A percentile compares a stretch with the other conserved stretches of the same genome.
Conservation (phyloP, 2,329 filamentous ascomycete genomes). For the Chaetomiaceae sp. region DNA sequence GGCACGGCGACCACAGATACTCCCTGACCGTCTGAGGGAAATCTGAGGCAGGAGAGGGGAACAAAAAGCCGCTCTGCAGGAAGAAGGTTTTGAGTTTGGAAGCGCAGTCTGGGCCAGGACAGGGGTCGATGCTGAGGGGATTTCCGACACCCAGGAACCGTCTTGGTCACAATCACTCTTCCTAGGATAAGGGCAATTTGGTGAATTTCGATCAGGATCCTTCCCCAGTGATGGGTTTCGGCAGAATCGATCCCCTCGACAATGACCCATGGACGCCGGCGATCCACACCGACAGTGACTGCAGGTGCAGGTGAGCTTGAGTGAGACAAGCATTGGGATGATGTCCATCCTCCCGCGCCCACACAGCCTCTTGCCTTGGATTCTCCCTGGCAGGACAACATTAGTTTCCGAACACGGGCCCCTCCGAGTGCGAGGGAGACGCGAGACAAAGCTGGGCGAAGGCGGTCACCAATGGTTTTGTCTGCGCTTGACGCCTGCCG, state of each 20-base stretch:
- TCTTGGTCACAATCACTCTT: neutral
- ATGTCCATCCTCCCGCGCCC: too few relatives aligned
- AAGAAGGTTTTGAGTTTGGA: neutral
- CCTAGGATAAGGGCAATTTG: neutral
- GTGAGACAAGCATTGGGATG: neutral
- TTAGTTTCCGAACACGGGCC: too few relatives aligned
- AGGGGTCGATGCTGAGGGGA: constrained; percentile 15
- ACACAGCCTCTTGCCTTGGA: too few relatives aligned
- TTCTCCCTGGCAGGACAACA: too few relatives aligned
- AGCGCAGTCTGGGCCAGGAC: neutral
- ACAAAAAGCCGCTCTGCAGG: neutral
- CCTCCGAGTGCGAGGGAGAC: neutral
- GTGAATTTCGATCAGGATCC: neutral
- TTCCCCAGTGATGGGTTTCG: too few relatives aligned
- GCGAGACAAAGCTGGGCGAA: neutral
- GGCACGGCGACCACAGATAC: too few relatives aligned
- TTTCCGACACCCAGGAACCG: constrained; percentile 10
- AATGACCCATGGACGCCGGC: neutral
- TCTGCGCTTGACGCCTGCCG: constrained; percentile 1
- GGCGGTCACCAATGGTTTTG: constrained; percentile 2
- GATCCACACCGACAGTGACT: neutral
- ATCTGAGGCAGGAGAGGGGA: neutral
- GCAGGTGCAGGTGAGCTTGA: neutral
- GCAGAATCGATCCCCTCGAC: too few relatives aligned
- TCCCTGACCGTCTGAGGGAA: too few relatives aligned